Base-by-base conservation (phyloP, 495 filamentous ascomycete genomes). In the Penicillium argentinense region DNA sequence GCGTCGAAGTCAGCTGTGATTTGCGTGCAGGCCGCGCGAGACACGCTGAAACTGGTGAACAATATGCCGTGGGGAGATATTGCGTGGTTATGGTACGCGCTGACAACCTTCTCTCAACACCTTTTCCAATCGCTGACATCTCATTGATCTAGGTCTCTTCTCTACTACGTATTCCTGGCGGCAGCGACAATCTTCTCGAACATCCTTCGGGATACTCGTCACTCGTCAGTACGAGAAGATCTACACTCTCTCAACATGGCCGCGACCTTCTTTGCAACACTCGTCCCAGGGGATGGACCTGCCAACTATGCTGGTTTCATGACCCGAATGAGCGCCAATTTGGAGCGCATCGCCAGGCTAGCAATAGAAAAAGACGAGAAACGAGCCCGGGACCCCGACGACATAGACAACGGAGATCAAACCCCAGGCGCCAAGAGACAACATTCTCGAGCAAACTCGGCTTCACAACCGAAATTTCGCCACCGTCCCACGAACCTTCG, bases 41-140 rank as follows among this genome's bases (percentile, higher is more conserved):
- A 92, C 17, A 93, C 91, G 2, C 89, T 98, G 46, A 85, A 88
- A 46, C 74, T 97, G 13, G 81, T 97, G 39, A 91, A 90, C 60
- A 95, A 95, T 62, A 88, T 98, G 41, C 91, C 93, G 5, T 88
- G 92, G 68, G 91, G 89, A 36, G 93, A 98, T 59, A 89, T 87
- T 54, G 83, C 85, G 36, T 97, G 90, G 69, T 90, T 95, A 39
- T 97, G 93, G 93, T 97, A 69, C 72, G 83, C 75, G 28, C 1
- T 19, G 11, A 11, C 22, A 5, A 30, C 8, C 14, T 24, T 23
- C 5, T 18, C 16, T 42, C 12, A n/a, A 43, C 36, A 44, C 22
- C 8, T 12, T 9, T 32, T 17, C 8, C 8, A 7, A 19, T 14
- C 8, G 18, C 50, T 63, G 32, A 60, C 39, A 18, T 47, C 11